Evolutionary conservation across 768 basidiomycete species (phyloP).

Genomic region (Amanita inopinata): DNA sequence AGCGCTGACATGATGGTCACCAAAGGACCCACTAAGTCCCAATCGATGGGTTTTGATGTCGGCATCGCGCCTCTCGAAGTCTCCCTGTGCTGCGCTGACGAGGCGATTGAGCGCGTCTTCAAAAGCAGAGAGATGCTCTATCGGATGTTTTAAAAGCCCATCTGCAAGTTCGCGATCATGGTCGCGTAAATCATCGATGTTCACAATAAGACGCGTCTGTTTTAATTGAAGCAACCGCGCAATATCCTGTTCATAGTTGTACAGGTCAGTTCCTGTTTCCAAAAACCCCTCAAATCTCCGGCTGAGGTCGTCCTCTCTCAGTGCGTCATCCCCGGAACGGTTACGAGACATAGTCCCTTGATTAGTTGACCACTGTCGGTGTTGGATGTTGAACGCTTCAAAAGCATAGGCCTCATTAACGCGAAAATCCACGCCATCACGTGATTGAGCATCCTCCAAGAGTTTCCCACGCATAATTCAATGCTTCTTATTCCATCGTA

Average conservation of each 20-base stretch:
- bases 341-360: constrained; percentile 3
- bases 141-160: constrained; percentile 82
- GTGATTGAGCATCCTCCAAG: too few relatives aligned
- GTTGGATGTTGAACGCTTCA: too few relatives aligned
- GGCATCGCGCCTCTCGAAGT: constrained; percentile 62
- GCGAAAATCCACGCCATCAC: constrained; percentile 17
- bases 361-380: background rate
- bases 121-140: constrained; percentile 80
- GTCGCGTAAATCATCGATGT: constrained; percentile 92
- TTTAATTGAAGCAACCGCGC: constrained; percentile 72
- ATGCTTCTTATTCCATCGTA: too few relatives aligned
- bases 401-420: constrained; percentile 15
- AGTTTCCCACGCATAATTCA: too few relatives aligned
- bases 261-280: constrained; percentile 50
- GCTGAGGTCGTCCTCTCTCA: constrained; percentile 39
- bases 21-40: constrained; percentile 93
- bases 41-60: constrained; percentile 75
- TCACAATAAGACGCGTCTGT: constrained; percentile 85
- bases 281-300: constrained; percentile 81
- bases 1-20: constrained; percentile 96
- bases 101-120: constrained; percentile 48
- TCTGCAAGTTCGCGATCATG: constrained; percentile 83
- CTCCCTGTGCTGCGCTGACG: constrained; percentile 6
- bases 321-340: constrained; percentile 7
- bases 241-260: constrained; percentile 83